phyloP scores from a whole-genome alignment of 179 eudicot genomes.

The Amaranthus tricolor region DNA sequence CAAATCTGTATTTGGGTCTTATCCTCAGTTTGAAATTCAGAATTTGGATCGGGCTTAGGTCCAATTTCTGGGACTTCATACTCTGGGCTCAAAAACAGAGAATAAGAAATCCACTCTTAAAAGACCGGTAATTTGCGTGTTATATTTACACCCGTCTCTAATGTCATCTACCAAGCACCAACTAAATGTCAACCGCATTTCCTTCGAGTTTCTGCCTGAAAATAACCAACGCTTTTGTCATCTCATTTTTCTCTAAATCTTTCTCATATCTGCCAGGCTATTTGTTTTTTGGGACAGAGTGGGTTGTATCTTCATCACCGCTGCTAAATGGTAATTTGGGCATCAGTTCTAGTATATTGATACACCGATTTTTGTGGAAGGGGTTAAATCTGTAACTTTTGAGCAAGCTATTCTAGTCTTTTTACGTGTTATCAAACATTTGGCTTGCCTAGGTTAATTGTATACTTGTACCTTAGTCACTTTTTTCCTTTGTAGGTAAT shows the following conservation, averaged over 20 bases:
- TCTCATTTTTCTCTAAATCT: background rate
- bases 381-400: background rate
- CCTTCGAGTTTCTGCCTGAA: no score
- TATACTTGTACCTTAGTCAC: background rate
- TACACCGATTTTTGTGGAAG: no score
- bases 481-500: slow-evolving; percentile 50
- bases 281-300: background rate
- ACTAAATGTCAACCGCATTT: no score
- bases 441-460: background rate
- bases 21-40: no score
- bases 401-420: background rate
- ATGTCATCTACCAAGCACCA: no score
- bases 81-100: no score
- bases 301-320: background rate
- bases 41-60: no score
- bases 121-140: no score
- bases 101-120: no score
- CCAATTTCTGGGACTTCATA: no score
- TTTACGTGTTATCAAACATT: background rate
- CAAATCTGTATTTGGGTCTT: no score
- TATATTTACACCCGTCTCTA: no score
- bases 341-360: background rate
- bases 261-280: background rate
- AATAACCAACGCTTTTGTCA: background rate
- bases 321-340: background rate